Evolutionary conservation across 116 monocot genomes (phyloP).

Genomic region (Posidonia oceanica): DNA sequence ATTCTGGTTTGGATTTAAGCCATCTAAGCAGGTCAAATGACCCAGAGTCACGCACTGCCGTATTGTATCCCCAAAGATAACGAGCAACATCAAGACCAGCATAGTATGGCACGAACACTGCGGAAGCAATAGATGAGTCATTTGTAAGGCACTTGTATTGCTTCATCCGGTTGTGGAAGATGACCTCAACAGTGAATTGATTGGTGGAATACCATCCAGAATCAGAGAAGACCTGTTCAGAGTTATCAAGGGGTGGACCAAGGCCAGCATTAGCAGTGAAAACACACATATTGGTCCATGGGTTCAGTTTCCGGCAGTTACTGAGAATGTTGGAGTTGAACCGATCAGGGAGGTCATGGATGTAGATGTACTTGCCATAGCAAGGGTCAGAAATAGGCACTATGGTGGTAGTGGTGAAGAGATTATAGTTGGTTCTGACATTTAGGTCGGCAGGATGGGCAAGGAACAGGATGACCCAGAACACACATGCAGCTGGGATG

Average conservation of each 20-base stretch:
- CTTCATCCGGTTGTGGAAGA: conserved; percentile 89
- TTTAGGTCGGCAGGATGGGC: neutral
- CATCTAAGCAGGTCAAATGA: conserved; percentile 73
- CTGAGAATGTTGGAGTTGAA: conserved; percentile 81
- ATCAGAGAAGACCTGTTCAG: conserved; percentile 65
- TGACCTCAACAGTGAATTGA: conserved; percentile 86
- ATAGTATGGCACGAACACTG: conserved; percentile 89
- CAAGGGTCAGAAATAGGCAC: conserved; percentile 37
- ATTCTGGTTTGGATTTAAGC: conserved; percentile 76
- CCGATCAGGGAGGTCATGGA: conserved; percentile 58
- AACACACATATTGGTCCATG: conserved; percentile 95
- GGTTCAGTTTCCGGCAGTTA: conserved; percentile 57
- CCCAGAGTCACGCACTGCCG: conserved; percentile 55
- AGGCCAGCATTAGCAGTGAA: conserved; percentile 76
- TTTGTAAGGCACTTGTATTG: conserved; percentile 86
- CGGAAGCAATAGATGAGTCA: conserved; percentile 75
- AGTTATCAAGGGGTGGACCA: conserved; percentile 74
- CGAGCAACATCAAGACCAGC: conserved; percentile 83
- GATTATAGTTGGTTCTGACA: neutral
- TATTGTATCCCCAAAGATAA: conserved; percentile 80
- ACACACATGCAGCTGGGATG: conserved; percentile 8
- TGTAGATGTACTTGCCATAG: conserved; percentile 82
- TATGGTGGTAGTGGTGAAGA: neutral
- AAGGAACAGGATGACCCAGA: conserved; percentile 9
- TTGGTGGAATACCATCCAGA: conserved; percentile 88